Evolutionary conservation across 306 rosid genomes (phyloP).

Genomic region (Rosa persica): DNA sequence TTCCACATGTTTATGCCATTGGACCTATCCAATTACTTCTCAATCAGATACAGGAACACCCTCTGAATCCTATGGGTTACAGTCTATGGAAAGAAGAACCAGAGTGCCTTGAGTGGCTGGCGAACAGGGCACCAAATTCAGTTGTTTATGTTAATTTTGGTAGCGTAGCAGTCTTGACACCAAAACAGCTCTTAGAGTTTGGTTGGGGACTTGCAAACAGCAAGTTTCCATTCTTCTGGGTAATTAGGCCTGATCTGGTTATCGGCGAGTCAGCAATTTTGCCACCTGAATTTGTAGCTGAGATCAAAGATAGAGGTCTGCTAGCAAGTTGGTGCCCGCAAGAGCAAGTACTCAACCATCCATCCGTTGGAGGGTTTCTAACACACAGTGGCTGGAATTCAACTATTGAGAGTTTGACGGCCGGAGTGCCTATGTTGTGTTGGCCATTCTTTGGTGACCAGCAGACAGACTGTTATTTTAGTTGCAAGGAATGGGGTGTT

Average conservation of each 20-base stretch:
- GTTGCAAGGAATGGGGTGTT: constrained; percentile 21
- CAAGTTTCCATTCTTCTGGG: constrained; percentile 21
- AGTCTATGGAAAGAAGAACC: constrained; percentile 28
- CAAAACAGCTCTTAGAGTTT: constrained; percentile 12
- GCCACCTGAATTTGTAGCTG: constrained; percentile 10
- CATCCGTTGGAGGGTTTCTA: constrained; percentile 18
- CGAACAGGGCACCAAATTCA: constrained; percentile 10
- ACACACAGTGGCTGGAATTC: constrained; percentile 33
- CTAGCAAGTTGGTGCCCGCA: constrained; percentile 22
- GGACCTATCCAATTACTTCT: constrained; percentile 29
- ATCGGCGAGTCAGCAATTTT: not conserved
- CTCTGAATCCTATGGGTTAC: constrained; percentile 10
- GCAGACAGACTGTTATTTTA: constrained; percentile 18
- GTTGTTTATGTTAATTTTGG: constrained; percentile 30
- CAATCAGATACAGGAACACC: constrained; percentile 13
- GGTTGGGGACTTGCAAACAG: constrained; percentile 35
- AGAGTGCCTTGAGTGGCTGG: constrained; percentile 20
- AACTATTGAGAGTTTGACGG: constrained; percentile 11
- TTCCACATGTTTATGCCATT: constrained; percentile 16
- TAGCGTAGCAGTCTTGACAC: constrained; percentile 11
- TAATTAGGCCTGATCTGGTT: constrained; percentile 24
- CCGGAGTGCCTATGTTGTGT: constrained; percentile 24
- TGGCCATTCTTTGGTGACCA: constrained; percentile 23
- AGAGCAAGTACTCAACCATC: constrained; percentile 28
- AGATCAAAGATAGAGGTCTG: constrained; percentile 6